These are phyloP conservation scores for Vishniacozyma victoriae DNA, from an alignment of 768 basidiomycete species.

Conservation along the genomic window DNA sequence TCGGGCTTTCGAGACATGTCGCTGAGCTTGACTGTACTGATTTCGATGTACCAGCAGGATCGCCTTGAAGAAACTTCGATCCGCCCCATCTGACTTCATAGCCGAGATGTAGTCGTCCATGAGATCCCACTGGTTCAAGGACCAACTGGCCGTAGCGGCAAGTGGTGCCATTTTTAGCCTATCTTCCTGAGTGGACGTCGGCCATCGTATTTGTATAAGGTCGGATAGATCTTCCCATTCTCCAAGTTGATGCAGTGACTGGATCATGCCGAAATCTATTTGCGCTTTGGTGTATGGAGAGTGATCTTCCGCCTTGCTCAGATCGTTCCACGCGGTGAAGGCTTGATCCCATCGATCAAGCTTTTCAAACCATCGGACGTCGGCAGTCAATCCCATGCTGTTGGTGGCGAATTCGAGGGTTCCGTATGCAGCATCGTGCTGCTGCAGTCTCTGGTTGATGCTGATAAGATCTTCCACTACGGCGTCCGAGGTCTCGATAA, in stretches of 20 bases:
- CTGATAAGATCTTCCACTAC: slow-evolving; percentile 92
- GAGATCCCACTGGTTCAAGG: slow-evolving; percentile 89
- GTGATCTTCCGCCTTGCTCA: slow-evolving; percentile 62
- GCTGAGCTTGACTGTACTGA: slow-evolving; percentile 82
- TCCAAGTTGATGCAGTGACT: slow-evolving; percentile 90
- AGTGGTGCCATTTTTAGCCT: slow-evolving; percentile 89
- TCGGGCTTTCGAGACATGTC: slow-evolving; percentile 85
- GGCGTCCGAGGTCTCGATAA: slow-evolving; percentile 74
- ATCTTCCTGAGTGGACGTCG: slow-evolving; percentile 71
- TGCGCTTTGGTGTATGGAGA: slow-evolving; percentile 55
- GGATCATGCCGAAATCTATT: slow-evolving; percentile 82
- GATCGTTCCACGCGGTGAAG: slow-evolving; percentile 48
- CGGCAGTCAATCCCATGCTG: slow-evolving; percentile 67
- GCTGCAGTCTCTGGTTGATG: slow-evolving; percentile 93
- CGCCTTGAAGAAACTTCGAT: slow-evolving; percentile 91
- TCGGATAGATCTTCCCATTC: slow-evolving; percentile 90
- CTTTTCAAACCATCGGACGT: slow-evolving; percentile 98
- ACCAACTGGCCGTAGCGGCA: slow-evolving; percentile 96
- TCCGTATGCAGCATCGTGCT: slow-evolving; percentile 97
- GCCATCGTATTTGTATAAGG: slow-evolving; percentile 84
- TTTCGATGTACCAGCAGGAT: slow-evolving; percentile 94
- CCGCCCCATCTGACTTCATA: slow-evolving; percentile 88
- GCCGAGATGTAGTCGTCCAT: slow-evolving; percentile 96
- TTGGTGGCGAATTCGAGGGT: slow-evolving; percentile 83
- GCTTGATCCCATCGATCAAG: slow-evolving; percentile 96